These are phyloP conservation scores for barrel medic (Medicago truncatula) DNA, from an alignment of 306 rosid genomes.

Conservation along the genomic window MtrunA17r5.0-ANR NC_053046.1:29550001-29550500, in stretches of 20 bases:
- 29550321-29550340: background rate
- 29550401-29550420: no score
- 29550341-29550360: background rate
- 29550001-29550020: no score
- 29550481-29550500: no score
- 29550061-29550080: background rate
- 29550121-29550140: slow-evolving; percentile 70
- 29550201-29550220: slow-evolving; percentile 77
- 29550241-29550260: slow-evolving; percentile 64
- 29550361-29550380: background rate
- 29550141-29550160: slow-evolving; percentile 70
- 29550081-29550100: background rate
- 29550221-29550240: slow-evolving; percentile 86
- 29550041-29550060: no score
- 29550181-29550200: slow-evolving; percentile 44
- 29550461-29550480: no score
- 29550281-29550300: background rate
- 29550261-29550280: background rate
- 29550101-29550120: background rate
- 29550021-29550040: no score
- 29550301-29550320: background rate
- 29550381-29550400: no score
- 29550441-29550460: no score
- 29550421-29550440: no score
- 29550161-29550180: slow-evolving; percentile 72